Percentiles rank a stretch among this genome's conserved stretches.
These are phyloP conservation scores for Saraca asoca DNA, from an alignment of 331 rosid genomes.

Conservation along the genomic window DNA sequence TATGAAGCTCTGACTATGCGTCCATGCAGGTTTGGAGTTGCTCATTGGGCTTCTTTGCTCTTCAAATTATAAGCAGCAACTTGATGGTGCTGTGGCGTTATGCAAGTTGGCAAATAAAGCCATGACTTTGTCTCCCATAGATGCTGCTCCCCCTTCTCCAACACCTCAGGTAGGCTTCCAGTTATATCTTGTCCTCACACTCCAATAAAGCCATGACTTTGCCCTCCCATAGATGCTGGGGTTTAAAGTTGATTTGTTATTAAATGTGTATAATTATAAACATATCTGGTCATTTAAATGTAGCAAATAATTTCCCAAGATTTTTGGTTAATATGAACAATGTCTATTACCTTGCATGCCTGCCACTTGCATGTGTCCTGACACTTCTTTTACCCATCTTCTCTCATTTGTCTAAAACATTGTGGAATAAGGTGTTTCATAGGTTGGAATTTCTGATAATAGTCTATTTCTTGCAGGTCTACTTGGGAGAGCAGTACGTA, in stretches of 20 bases:
- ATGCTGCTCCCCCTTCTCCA: slow-evolving; percentile 97
- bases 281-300: no score
- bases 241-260: no score
- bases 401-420: no score
- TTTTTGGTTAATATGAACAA: no score
- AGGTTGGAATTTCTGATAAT: slow-evolving; percentile 22
- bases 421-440: not conserved
- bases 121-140: slow-evolving; percentile 71
- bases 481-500: slow-evolving; percentile 90
- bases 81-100: slow-evolving; percentile 90
- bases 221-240: no score
- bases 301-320: no score
- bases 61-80: slow-evolving; percentile 72
- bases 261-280: no score
- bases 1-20: slow-evolving; percentile 27
- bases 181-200: slow-evolving; percentile 10
- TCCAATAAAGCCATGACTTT: not conserved
- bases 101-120: slow-evolving; percentile 90
- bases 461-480: slow-evolving; percentile 70
- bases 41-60: slow-evolving; percentile 89
- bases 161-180: slow-evolving; percentile 78
- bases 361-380: no score
- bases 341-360: no score
- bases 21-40: slow-evolving; percentile 78
- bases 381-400: no score